Evolutionary conservation across 2,329 filamentous ascomycete genomes (phyloP).

Genomic region (Aspergillus fructus): DNA sequence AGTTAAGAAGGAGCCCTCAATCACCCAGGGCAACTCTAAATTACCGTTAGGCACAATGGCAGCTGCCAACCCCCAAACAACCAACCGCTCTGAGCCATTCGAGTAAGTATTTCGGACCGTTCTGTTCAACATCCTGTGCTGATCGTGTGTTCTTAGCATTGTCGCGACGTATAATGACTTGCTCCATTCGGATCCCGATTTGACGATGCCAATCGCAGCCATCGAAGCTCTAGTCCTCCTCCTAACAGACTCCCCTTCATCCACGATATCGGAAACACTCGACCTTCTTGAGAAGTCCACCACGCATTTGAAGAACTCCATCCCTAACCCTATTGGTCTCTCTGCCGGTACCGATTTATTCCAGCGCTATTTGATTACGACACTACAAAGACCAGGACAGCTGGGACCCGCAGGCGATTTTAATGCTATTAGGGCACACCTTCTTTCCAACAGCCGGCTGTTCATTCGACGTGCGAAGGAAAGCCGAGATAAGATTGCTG

Average conservation of each 20-base stretch:
- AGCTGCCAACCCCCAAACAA: constrained; percentile 22
- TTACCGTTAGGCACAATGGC: constrained; percentile 27
- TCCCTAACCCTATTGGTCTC: constrained; percentile 86
- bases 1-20: constrained; percentile 14
- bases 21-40: background rate
- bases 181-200: constrained; percentile 69
- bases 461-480: constrained; percentile 87
- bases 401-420: constrained; percentile 65
- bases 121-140: constrained; percentile 11
- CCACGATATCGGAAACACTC: constrained; percentile 91
- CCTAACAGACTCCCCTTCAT: constrained; percentile 74
- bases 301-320: constrained; percentile 70
- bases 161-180: constrained; percentile 65
- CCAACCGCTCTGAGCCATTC: constrained; percentile 33
- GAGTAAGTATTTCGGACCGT: constrained; percentile 30
- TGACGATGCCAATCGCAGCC: constrained; percentile 94
- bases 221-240: constrained; percentile 89
- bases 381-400: constrained; percentile 56
- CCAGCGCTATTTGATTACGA: constrained; percentile 85
- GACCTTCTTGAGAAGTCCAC: constrained; percentile 78
- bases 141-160: constrained; percentile 46
- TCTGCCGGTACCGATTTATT: constrained; percentile 95
- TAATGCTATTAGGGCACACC: constrained; percentile 76
- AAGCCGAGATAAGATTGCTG: constrained; percentile 77
- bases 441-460: constrained; percentile 79